phyloP scores from a whole-genome alignment of 192 early-diverging fungal species.

The Gamsiella multidivaricata region DNA sequence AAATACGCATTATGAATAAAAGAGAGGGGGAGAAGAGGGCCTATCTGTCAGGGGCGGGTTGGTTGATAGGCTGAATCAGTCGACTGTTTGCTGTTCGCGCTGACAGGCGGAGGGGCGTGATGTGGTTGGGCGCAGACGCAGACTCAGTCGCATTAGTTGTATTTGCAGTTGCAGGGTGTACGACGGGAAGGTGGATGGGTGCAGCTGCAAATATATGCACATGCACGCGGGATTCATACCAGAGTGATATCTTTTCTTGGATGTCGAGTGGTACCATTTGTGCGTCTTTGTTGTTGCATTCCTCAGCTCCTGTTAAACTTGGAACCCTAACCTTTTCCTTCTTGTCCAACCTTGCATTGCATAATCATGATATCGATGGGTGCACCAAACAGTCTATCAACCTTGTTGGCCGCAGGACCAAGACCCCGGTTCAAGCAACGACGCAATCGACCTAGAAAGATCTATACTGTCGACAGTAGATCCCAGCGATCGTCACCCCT shows the following conservation, averaged over 20 bases:
- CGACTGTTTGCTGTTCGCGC: no score
- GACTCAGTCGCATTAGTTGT: background rate
- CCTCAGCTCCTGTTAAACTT: no score
- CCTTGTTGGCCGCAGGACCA: slow-evolving; percentile 41
- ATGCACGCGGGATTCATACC: background rate
- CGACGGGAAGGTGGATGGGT: no score
- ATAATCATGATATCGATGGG: background rate
- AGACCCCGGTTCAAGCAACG: slow-evolving; percentile 41
- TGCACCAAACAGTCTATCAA: slow-evolving; percentile 26
- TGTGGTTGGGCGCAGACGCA: background rate
- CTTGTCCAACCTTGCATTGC: background rate
- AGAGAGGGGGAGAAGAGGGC: background rate
- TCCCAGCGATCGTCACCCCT: slow-evolving; percentile 47
- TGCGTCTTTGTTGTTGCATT: slow-evolving; percentile 9
- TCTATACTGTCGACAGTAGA: slow-evolving; percentile 47
- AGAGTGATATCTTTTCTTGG: background rate
- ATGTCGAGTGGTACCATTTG: background rate
- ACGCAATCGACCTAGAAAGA: slow-evolving; percentile 39
- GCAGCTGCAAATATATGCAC: no score
- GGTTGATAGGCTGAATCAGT: no score
- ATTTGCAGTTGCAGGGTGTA: no score
- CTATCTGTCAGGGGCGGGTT: no score
- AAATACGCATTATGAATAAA: slow-evolving; percentile 4
- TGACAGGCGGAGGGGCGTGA: background rate
- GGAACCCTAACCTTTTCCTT: background rate